Evolutionary conservation across 2,329 filamentous ascomycete genomes (phyloP), one percentile per base, ranked within the genome.

Genomic region (Pseudogymnoascus sp.): DNA sequence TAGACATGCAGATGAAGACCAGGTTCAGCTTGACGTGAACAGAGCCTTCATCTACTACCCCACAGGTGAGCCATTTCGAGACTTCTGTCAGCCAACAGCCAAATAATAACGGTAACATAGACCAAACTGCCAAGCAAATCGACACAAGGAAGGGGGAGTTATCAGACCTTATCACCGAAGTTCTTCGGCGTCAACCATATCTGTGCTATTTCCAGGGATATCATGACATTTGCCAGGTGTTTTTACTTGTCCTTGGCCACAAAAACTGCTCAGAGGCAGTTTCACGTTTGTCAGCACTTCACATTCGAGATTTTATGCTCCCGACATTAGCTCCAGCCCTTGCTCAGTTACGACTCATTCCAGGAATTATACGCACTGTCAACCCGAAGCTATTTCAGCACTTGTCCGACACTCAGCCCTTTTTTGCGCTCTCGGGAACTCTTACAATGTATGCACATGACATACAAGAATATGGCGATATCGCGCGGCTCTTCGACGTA

Each of bases 1-100:
- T 31, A 80, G 76, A n/a, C 94, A 99, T 76, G 79, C 78, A 35
- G 94, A 99, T 70, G 94, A 99, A 75, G 86, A 89, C 60, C 94
- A 99, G 76, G 92, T 99, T 40, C 83, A 87, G 71, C 82, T 97
- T 59, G 94, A 99, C 73, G 94, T 99, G 63, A 86, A 97, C 75
- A 84, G 94, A 63, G 92, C 94, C n/a, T 99, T 99, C 76, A 89
- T 97, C 65, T 95, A 97, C 77, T 99, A 99, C 74, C 94, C 94
- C 11, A 82, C 84, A 66, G 84, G 92, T 94, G 80, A 70, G 82
- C 71, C 68, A 63, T 64, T 35, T 47, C 42, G 42, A 50, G 59
- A 28, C 47, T 63, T 64, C 70, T 64, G 47, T 68, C 65, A 62
- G 63, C 68, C 67, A 65, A 31, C n/a, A 59, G 70, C 73, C 61